Evolutionary conservation across 352 stramenopile species (phyloP).

Genomic region (Pythium sukuiense): DNA sequence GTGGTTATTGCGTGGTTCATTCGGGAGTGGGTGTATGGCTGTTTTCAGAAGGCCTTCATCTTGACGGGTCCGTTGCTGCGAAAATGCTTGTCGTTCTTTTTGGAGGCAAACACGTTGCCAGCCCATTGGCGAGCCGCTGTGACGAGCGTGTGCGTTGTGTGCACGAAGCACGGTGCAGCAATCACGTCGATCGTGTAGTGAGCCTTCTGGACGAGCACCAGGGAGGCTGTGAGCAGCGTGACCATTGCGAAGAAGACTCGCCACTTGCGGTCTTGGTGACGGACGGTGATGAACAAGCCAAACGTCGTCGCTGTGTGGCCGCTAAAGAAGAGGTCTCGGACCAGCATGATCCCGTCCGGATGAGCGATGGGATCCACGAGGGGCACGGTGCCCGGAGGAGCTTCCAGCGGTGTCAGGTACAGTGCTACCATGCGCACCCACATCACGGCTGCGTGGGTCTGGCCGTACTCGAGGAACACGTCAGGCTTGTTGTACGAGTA

Average conservation of each 20-base stretch:
- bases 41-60: not conserved
- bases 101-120: not conserved
- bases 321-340: conserved; percentile 43
- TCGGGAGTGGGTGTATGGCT: too few relatives aligned
- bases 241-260: conserved; percentile 29
- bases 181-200: conserved; percentile 42
- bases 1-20: too few relatives aligned
- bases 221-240: conserved; percentile 24
- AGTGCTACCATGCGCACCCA: conserved; percentile 40
- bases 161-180: conserved; percentile 40
- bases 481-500: conserved; percentile 38
- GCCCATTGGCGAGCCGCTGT: conserved; percentile 1
- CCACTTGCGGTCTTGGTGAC: conserved; percentile 31
- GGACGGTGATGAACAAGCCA: conserved; percentile 30
- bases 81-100: conserved; percentile 10
- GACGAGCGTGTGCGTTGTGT: conserved; percentile 33
- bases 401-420: conserved; percentile 38
- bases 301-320: conserved; percentile 40
- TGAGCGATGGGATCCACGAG: conserved; percentile 38
- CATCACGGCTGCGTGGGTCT: conserved; percentile 36
- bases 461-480: conserved; percentile 34
- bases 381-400: conserved; percentile 26
- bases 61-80: conserved; percentile 1
- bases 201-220: conserved; percentile 38
- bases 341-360: conserved; percentile 28